These are phyloP conservation scores for Skeletonema costatum DNA, from an alignment of 108 stramenopile species.

Conservation along the genomic window DNA sequence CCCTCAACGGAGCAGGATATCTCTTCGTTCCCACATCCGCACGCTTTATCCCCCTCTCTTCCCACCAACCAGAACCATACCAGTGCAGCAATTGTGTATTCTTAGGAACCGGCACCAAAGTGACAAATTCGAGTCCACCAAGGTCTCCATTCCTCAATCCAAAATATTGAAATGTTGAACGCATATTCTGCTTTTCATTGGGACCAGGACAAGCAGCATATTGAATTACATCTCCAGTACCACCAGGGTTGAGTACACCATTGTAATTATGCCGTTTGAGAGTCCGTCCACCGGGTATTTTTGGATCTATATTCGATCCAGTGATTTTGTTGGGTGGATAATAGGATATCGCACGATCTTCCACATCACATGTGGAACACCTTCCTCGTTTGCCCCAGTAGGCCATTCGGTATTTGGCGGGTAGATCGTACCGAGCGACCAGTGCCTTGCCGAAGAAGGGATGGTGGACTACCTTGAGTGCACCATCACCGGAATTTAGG, in stretches of 20 bases:
- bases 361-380: conserved; percentile 48
- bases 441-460: conserved; percentile 64
- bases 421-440: conserved; percentile 60
- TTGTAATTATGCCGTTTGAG: conserved; percentile 63
- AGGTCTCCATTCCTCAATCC: conserved; percentile 58
- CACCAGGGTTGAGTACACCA: conserved; percentile 64
- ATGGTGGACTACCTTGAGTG: conserved; percentile 58
- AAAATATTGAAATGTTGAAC: conserved; percentile 70
- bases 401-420: conserved; percentile 57
- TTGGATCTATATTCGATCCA: conserved; percentile 52
- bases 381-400: conserved; percentile 59
- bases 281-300: conserved; percentile 35
- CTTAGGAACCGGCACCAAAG: conserved; percentile 53
- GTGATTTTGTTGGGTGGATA: conserved; percentile 63
- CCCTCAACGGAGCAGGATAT: conserved; percentile 63
- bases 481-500: conserved; percentile 59
- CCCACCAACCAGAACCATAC: conserved; percentile 76
- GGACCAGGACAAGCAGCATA: conserved; percentile 71
- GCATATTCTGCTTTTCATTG: conserved; percentile 65
- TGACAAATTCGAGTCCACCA: conserved; percentile 67
- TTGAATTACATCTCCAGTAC: conserved; percentile 64
- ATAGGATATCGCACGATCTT: conserved; percentile 65
- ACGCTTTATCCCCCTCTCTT: conserved; percentile 50
- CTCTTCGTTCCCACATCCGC: conserved; percentile 60
- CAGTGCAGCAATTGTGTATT: conserved; percentile 69